These are phyloP conservation scores for Cryptosporidium sp. DNA, from an alignment of 169 alveolate genomes.

Conservation along the genomic window DNA sequence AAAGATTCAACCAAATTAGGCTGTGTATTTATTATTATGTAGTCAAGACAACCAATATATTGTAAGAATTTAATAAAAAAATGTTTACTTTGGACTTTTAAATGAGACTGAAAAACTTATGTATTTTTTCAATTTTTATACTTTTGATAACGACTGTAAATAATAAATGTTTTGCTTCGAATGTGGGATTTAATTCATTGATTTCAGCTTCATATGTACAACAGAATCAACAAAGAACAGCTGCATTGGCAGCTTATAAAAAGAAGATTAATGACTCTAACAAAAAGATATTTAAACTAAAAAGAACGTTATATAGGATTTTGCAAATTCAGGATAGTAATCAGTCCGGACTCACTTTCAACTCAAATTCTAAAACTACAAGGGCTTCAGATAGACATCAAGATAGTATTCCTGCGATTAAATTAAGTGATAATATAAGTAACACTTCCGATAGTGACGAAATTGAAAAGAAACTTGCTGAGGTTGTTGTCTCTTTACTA, in stretches of 20 bases:
- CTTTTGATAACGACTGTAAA: not conserved
- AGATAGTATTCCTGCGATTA: not conserved
- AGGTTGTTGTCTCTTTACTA: not conserved
- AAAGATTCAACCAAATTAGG: not conserved
- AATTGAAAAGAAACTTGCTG: not conserved
- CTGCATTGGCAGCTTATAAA: conserved; percentile 5
- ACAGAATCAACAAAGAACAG: not conserved
- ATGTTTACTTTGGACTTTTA: conserved; percentile 2
- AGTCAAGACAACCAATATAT: not conserved
- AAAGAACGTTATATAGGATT: not conserved
- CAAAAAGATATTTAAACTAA: conserved; percentile 8
- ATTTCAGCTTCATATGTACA: conserved; percentile 1
- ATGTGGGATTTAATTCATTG: not conserved
- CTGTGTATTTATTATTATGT: not conserved
- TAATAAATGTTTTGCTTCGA: not conserved
- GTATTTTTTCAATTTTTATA: not conserved
- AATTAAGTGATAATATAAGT: not conserved
- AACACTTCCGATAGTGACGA: not conserved
- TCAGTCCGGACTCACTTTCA: not conserved
- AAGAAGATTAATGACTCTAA: conserved; percentile 1
- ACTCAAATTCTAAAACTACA: not conserved
- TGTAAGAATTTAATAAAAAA: not conserved
- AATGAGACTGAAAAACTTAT: conserved; percentile 10
- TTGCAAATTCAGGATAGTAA: not conserved
- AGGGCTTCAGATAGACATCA: not conserved